Conservation (phyloP, 331 rosid species). For the Erythrophleum ivorense region DNA sequence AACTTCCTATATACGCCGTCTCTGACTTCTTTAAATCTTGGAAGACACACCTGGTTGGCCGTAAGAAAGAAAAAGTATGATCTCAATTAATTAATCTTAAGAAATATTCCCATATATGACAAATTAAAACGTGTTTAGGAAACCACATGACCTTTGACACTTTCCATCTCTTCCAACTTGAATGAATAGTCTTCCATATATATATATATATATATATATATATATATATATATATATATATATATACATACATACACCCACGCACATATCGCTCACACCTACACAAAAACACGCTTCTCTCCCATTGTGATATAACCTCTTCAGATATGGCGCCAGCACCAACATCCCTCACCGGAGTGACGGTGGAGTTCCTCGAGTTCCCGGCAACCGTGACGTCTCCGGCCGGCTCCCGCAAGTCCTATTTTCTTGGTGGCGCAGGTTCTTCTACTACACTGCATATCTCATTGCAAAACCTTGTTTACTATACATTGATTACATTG, state of each 20-base stretch:
- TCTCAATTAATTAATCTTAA: too few relatives aligned
- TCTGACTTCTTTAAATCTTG: too few relatives aligned
- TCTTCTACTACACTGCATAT: not conserved
- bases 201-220: too few relatives aligned
- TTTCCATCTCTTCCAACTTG: not conserved
- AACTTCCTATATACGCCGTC: too few relatives aligned
- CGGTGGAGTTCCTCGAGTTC: constrained; percentile 54
- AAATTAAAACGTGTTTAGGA: too few relatives aligned
- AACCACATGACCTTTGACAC: not conserved
- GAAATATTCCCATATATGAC: too few relatives aligned
- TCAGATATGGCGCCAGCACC: constrained; percentile 40
- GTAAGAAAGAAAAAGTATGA: too few relatives aligned
- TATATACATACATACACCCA: too few relatives aligned
- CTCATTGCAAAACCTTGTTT: not conserved
- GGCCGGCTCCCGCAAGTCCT: constrained; percentile 47
- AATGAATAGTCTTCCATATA: not conserved
- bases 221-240: too few relatives aligned
- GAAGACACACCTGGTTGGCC: too few relatives aligned
- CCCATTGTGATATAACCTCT: not conserved
- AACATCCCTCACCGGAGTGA: constrained; percentile 42
- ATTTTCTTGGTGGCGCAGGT: constrained; percentile 90
- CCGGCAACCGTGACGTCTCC: constrained; percentile 57
- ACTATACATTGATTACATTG: not conserved
- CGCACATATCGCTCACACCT: not conserved
- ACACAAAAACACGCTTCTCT: not conserved